Percentiles rank a stretch among this genome's conserved stretches.
phyloP scores from a whole-genome alignment of 768 basidiomycete species.

The Candolleomyces aberdarensis region DNA sequence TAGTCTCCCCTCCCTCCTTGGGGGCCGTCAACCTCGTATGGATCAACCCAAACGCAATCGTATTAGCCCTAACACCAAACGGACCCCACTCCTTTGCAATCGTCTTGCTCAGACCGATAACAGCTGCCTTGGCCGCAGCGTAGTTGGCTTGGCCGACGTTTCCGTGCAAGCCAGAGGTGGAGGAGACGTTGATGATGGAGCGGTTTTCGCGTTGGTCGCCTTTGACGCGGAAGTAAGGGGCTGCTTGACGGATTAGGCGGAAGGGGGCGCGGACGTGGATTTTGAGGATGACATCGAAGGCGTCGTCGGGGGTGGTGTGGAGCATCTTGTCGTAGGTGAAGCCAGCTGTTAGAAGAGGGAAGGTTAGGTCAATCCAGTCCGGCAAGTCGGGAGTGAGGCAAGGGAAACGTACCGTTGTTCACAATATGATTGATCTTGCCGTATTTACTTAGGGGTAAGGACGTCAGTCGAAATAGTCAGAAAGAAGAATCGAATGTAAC shows the following conservation, averaged over 20 bases:
- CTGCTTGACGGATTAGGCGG: slow-evolving; percentile 78
- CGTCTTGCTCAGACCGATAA: slow-evolving; percentile 80
- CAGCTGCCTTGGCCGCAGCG: slow-evolving; percentile 74
- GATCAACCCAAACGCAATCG: slow-evolving; percentile 74
- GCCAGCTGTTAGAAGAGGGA: slow-evolving; percentile 42
- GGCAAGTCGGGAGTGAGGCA: not conserved
- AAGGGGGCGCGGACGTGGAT: slow-evolving; percentile 87
- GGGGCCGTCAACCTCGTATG: slow-evolving; percentile 78
- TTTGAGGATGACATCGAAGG: slow-evolving; percentile 78
- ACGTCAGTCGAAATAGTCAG: not conserved
- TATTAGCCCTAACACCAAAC: slow-evolving; percentile 81
- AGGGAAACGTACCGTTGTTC: slow-evolving; percentile 59
- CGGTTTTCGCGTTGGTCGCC: slow-evolving; percentile 59
- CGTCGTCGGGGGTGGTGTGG: slow-evolving; percentile 81
- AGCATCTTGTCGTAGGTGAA: slow-evolving; percentile 88
- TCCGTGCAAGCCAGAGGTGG: slow-evolving; percentile 79
- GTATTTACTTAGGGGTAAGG: slow-evolving; percentile 48
- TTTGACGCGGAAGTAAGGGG: slow-evolving; percentile 83
- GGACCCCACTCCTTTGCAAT: slow-evolving; percentile 86
- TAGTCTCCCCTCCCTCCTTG: slow-evolving; percentile 72
- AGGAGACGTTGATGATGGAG: slow-evolving; percentile 80
- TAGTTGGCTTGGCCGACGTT: slow-evolving; percentile 87
- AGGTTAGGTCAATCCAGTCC: not conserved
- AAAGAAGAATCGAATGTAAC: slow-evolving; percentile 21
- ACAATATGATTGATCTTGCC: slow-evolving; percentile 87